Evolutionary conservation across 768 basidiomycete species (phyloP), one percentile per base, ranked within the genome.

Genomic region (Tylopilus plumbeoviolaceoides): DNA sequence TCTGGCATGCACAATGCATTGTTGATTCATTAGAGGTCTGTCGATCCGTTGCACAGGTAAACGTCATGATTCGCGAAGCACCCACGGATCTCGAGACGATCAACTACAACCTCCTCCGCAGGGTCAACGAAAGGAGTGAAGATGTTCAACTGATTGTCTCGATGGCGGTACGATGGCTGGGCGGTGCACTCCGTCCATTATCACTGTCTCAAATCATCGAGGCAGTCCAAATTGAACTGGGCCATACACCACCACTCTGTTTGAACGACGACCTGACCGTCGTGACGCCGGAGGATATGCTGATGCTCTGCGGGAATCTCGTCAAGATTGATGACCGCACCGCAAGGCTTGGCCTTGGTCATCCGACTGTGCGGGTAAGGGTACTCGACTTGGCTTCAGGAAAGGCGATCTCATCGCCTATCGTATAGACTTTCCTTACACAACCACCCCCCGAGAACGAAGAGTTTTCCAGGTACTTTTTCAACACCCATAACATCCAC

Each of bases 1-100:
- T 66, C 28, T 67, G 65, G 63, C 59, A 58, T 31, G 65, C 63
- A n/a, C 65, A 67, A 28, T 66, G 65, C 43, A 8, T 63, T 12
- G 33, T 66, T 12, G 65, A 66, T 51, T 67, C 65, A 18, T 44
- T 66, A 33, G 63, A 57, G 36, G 49, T 54, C 21, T 66, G 65
- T 48, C 63, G 58, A 41, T 65, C 63, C 17, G 59, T 67, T 28
- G 57, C 52, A 10, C 57, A 61, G 38, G 60, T 67, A 14, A 60
- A 65, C 45, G 4, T 0, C n/a, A 60, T 60, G 53, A 53, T 67
- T 35, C 17, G 33, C 4, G 48, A 57, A 7, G 33, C 60, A 21
- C 63, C 65, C 1, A 48, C 39, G 33, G 57, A 65, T 48, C 60
- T 63, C n/a, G 55, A 65, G 23, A 50, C 35, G n/a, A 31, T 64